Conservation (phyloP, 2,329 filamentous ascomycete species). For the Pseudocercospora ulei region DNA sequence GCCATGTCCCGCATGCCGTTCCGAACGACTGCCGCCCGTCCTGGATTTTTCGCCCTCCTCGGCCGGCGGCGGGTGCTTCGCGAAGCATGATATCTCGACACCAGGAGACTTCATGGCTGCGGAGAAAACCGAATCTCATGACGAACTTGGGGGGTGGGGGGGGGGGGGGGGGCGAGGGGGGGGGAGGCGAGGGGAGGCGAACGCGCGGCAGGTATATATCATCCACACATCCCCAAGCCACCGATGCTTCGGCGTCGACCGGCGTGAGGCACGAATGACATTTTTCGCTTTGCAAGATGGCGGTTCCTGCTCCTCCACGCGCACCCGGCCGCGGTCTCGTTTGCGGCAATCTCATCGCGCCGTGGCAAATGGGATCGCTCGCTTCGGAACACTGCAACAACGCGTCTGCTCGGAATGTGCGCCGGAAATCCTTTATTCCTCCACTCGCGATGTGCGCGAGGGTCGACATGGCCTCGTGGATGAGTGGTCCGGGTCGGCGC, state of each 20-base stretch:
- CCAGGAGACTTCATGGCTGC: background rate
- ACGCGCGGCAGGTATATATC: background rate
- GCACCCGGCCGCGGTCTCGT: background rate
- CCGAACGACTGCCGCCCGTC: constrained; percentile 8
- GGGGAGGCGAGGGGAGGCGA: too few relatives aligned
- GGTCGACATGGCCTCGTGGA: constrained; percentile 1
- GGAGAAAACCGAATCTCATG: background rate
- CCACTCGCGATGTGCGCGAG: constrained; percentile 3
- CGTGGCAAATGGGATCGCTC: background rate
- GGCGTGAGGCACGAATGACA: constrained; percentile 11
- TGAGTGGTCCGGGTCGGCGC: constrained; percentile 4
- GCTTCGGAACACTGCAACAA: background rate
- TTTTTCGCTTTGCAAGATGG: background rate
- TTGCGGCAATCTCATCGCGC: constrained; percentile 5
- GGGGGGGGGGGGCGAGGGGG: too few relatives aligned
- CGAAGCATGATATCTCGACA: background rate
- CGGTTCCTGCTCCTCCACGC: background rate
- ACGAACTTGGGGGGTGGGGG: background rate
- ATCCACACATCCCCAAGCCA: too few relatives aligned
- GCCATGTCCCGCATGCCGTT: constrained; percentile 28
- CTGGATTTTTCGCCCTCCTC: constrained; percentile 8
- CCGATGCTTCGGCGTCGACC: background rate
- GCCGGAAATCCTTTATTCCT: background rate
- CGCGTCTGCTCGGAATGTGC: background rate
- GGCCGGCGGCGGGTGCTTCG: background rate